Evolutionary conservation across 345 rosid species (phyloP), one percentile per base, ranked within the genome.

Genomic region (Eucalyptus cladocalyx): DNA sequence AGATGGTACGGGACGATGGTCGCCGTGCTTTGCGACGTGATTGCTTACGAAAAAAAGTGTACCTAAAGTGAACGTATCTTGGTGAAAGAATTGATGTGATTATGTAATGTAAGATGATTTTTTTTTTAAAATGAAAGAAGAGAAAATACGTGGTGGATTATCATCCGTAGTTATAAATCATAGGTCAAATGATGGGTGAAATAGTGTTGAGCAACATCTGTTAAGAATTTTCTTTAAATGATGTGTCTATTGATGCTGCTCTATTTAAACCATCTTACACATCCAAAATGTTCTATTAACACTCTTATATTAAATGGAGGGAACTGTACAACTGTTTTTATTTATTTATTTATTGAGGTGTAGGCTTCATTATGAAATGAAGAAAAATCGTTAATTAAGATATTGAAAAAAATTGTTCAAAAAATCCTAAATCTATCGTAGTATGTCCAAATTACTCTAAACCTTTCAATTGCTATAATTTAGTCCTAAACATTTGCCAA

Each of bases 371-470:
- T 15, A 15, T 2, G 19, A n/a, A 4, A 65, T n/a, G 3, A 65
- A 14, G 37, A 65, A 65, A 4, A 30, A 62, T 14, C 17, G 4
- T 7, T 65, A 30, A 65, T 65, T 65, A 1, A 15, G 9, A 65
- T 30, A 65, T 65, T 65, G 5, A 45, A 10, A 7, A 30, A 15
- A 30, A n/a, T n/a, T 7, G 5, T 14, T 1, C 18, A 65, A 15
- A n/a, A 65, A 65, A 65, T 65, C 3, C 1, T n/a, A 65, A n/a
- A 65, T 9, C 10, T 60, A 60, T 60, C 12, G 4, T 60, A 28
- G 4, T 4, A 11, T 0, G 3, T 0, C 11, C 69, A 60, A 11
- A 11, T 28, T 15, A 60, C 1, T 6, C 8, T 65, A 65, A n/a
- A 65, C 5, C 9, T 14, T 7, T 2, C 9, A 65, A 65, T 65